Conservation (phyloP, 2,329 filamentous ascomycete species). For the Beauveria pseudobassiana region DNA sequence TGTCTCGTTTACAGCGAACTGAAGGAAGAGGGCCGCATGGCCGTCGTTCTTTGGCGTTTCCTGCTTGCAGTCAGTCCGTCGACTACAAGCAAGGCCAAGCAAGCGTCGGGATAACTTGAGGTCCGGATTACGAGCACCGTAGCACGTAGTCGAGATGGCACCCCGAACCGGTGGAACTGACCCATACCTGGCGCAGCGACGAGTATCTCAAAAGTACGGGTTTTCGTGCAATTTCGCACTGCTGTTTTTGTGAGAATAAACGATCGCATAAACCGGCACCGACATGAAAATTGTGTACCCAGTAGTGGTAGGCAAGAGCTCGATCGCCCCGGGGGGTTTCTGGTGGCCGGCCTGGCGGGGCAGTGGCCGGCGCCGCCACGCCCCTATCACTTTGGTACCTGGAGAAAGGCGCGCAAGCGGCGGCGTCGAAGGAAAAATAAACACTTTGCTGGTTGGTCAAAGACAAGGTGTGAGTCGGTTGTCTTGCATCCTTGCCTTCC, state of each 20-base stretch:
- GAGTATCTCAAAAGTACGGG: background rate
- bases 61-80: background rate
- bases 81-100: background rate
- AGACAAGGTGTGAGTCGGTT: background rate
- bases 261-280: background rate
- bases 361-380: background rate
- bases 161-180: no score
- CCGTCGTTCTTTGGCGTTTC: background rate
- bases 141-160: background rate
- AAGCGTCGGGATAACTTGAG: background rate
- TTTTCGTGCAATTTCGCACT: background rate
- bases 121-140: background rate
- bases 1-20: slow-evolving; percentile 3
- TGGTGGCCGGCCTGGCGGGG: background rate
- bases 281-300: background rate
- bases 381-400: background rate
- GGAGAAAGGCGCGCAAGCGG: background rate
- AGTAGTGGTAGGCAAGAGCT: background rate
- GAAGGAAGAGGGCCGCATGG: background rate
- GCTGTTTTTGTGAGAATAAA: slow-evolving; percentile 3
- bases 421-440: background rate
- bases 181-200: background rate
- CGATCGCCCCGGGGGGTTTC: background rate
- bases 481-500: background rate
- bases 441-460: background rate